phyloP scores from a whole-genome alignment of 2,329 filamentous ascomycete genomes.

The Tricladium varicosporioides region DNA sequence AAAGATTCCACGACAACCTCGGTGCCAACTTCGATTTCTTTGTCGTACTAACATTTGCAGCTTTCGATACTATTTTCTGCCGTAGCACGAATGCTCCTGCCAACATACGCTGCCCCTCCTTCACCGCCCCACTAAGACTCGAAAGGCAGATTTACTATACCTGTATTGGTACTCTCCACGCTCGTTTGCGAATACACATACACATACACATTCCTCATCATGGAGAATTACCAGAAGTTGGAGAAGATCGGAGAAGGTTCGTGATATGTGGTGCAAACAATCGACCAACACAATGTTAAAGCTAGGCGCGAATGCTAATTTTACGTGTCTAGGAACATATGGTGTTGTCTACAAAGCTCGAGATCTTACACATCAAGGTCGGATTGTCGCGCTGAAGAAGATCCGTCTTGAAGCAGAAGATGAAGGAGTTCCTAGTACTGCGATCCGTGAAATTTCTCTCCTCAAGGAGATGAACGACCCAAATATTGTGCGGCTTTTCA shows the following conservation, averaged over 20 bases:
- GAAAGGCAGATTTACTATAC: constrained; percentile 30
- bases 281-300: constrained; percentile 1
- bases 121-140: constrained; percentile 31
- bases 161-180: constrained; percentile 25
- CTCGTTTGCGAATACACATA: constrained; percentile 23
- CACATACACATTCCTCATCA: constrained; percentile 39
- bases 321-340: constrained; percentile 68
- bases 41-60: constrained; percentile 1
- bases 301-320: constrained; percentile 17
- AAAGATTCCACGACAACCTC: constrained; percentile 15
- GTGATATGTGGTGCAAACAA: constrained; percentile 27
- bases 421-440: constrained; percentile 88
- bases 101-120: constrained; percentile 31
- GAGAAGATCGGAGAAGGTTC: constrained; percentile 95
- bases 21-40: constrained; percentile 6
- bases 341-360: constrained; percentile 94
- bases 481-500: constrained; percentile 83
- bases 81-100: constrained; percentile 22
- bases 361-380: constrained; percentile 76
- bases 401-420: constrained; percentile 94
- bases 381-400: constrained; percentile 92
- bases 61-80: constrained; percentile 6
- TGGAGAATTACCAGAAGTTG: constrained; percentile 97
- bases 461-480: constrained; percentile 93
- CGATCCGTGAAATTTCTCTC: constrained; percentile 90